Evolutionary conservation across 2,329 filamentous ascomycete species (phyloP).

Genomic region (Biscogniauxia mediterranea): DNA sequence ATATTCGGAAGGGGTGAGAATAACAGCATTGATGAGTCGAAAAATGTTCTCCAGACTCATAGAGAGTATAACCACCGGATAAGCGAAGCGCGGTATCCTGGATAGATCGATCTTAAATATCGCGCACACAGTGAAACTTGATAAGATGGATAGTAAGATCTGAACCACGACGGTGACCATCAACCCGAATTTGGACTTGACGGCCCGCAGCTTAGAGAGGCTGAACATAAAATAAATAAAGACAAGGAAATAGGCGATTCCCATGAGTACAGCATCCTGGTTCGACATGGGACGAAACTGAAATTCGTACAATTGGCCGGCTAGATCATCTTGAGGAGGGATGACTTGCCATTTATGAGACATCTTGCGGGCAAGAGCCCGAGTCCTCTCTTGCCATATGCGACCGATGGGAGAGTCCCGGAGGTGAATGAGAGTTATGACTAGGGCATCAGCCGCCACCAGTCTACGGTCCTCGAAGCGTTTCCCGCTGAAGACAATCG

Average conservation of each 20-base stretch:
- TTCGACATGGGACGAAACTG: slow-evolving; percentile 72
- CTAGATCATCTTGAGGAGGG: slow-evolving; percentile 51
- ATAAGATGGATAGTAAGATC: slow-evolving; percentile 69
- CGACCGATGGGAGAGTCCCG: slow-evolving; percentile 62
- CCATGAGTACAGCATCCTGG: slow-evolving; percentile 62
- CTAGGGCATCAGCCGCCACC: slow-evolving; percentile 71
- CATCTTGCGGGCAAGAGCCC: slow-evolving; percentile 48
- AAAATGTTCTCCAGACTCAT: slow-evolving; percentile 80
- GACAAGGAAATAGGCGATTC: slow-evolving; percentile 63
- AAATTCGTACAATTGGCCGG: slow-evolving; percentile 71
- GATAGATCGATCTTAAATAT: slow-evolving; percentile 73
- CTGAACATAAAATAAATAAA: slow-evolving; percentile 64
- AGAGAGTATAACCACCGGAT: slow-evolving; percentile 72
- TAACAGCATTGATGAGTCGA: slow-evolving; percentile 73
- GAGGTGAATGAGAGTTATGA: slow-evolving; percentile 72
- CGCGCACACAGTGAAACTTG: slow-evolving; percentile 77
- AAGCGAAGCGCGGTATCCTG: slow-evolving; percentile 70
- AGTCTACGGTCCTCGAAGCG: slow-evolving; percentile 66
- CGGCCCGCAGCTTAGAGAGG: slow-evolving; percentile 66
- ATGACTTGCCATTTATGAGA: slow-evolving; percentile 63
- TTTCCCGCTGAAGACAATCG: slow-evolving; percentile 81
- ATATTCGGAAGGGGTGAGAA: slow-evolving; percentile 67
- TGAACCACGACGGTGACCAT: slow-evolving; percentile 69
- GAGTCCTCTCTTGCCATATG: slow-evolving; percentile 63
- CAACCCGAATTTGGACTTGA: slow-evolving; percentile 73